phyloP scores from a whole-genome alignment of 2,329 filamentous ascomycete genomes.

The Magnaporthiopsis incrustans region DNA sequence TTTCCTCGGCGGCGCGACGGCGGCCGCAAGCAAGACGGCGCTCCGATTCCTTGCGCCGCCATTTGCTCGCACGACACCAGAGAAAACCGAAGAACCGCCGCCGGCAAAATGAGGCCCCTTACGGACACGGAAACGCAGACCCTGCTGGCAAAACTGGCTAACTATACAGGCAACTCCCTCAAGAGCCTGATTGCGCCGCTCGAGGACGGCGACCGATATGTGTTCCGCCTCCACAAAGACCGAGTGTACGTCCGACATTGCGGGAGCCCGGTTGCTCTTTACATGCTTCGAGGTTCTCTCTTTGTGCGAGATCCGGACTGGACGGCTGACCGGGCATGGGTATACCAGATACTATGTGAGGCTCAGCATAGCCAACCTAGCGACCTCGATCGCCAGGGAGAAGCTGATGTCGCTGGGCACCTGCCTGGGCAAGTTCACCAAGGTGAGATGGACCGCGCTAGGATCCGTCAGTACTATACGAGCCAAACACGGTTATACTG shows the following conservation, averaged over 20 bases:
- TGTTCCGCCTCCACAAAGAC: conserved; percentile 70
- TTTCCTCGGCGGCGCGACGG: conserved; percentile 1
- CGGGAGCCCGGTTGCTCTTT: not conserved
- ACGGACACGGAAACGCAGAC: conserved; percentile 33
- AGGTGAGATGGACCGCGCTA: not conserved
- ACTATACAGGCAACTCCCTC: conserved; percentile 82
- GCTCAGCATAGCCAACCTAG: conserved; percentile 82
- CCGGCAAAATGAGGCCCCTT: conserved; percentile 16
- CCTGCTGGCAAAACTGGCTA: conserved; percentile 85
- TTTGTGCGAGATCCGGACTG: not conserved
- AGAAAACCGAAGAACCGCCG: not conserved
- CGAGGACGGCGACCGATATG: conserved; percentile 67
- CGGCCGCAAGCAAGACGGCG: not conserved
- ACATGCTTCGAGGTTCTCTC: not conserved
- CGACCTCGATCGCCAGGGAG: conserved; percentile 74
- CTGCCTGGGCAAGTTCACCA: conserved; percentile 52
- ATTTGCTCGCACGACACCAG: not conserved
- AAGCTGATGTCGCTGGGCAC: conserved; percentile 82
- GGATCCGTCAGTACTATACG: not conserved
- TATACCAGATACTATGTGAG: conserved; percentile 66
- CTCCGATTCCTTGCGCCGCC: not conserved
- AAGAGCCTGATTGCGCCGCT: conserved; percentile 75
- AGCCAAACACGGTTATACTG: not conserved
- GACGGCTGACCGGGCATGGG: not conserved
- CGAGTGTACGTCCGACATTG: conserved; percentile 9